Evolutionary conservation across 2,329 filamentous ascomycete species (phyloP).

Genomic region (Colletotrichum scovillei): DNA sequence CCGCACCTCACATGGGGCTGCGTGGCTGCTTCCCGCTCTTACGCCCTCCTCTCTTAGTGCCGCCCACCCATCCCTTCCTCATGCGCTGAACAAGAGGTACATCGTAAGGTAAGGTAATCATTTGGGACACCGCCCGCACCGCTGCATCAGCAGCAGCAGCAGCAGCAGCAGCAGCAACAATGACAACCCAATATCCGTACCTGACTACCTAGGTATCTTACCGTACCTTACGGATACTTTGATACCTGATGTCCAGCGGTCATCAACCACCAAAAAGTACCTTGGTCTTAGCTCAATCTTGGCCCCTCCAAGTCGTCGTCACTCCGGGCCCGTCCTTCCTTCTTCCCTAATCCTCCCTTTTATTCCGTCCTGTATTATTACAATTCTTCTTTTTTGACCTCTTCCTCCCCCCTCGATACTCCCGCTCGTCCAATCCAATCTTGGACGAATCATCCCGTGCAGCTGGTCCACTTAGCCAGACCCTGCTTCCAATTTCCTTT

Average conservation of each 20-base stretch:
- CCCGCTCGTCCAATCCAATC: slow-evolving; percentile 13
- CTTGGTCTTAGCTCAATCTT: background rate
- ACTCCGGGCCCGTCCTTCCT: background rate
- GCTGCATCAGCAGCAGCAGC: background rate
- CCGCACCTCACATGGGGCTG: slow-evolving; percentile 7
- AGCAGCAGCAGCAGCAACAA: background rate
- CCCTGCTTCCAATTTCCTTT: slow-evolving; percentile 15
- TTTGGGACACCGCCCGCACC: background rate
- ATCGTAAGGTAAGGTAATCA: background rate
- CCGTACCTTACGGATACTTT: too few relatives aligned
- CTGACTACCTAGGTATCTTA: too few relatives aligned
- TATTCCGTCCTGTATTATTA: background rate
- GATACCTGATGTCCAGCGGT: background rate
- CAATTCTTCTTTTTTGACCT: background rate
- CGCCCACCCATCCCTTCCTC: slow-evolving; percentile 2
- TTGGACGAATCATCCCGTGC: slow-evolving; percentile 5
- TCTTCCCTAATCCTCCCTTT: background rate
- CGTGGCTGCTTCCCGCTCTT: background rate
- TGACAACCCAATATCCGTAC: background rate
- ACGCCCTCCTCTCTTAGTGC: background rate
- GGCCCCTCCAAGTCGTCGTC: background rate
- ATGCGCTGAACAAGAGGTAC: background rate
- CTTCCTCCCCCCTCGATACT: background rate
- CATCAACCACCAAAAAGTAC: background rate
- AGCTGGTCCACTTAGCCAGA: slow-evolving; percentile 5